These are phyloP conservation scores for Grosmannia clavigera DNA, from an alignment of 2,329 filamentous ascomycete genomes.

Conservation along the genomic window DNA sequence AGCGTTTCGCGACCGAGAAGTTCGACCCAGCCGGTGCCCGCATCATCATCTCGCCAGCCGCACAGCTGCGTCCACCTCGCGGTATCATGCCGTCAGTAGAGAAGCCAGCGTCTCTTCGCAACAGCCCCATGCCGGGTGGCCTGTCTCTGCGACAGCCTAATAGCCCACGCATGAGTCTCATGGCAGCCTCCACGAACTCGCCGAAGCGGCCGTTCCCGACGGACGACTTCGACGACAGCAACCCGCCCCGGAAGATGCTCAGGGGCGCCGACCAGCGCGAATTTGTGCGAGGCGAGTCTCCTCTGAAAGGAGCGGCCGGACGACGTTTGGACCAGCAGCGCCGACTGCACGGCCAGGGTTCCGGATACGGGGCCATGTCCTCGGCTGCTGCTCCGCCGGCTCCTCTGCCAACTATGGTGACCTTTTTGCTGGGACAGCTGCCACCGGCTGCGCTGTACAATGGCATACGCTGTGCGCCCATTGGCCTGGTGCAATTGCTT, in stretches of 20 bases:
- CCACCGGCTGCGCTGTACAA: conserved; percentile 63
- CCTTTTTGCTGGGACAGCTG: conserved; percentile 57
- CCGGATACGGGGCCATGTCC: conserved; percentile 16
- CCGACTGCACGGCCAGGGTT: conserved; percentile 39
- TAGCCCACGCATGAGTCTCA: conserved; percentile 7
- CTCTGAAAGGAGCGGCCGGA: conserved; percentile 80
- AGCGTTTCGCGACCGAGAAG: conserved; percentile 57
- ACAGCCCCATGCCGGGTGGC: conserved; percentile 28
- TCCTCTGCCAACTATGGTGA: conserved; percentile 60
- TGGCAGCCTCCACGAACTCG: conserved; percentile 31
- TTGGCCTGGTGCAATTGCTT: conserved; percentile 62
- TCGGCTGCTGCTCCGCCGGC: conserved; percentile 31
- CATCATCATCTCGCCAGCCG: conserved; percentile 67
- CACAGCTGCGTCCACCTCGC: conserved; percentile 58
- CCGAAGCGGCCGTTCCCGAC: conserved; percentile 48
- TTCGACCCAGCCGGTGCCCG: conserved; percentile 78
- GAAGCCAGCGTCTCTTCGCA: conserved; percentile 26
- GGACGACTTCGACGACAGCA: conserved; percentile 62
- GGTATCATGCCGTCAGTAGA: conserved; percentile 38
- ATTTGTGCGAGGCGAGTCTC: conserved; percentile 77
- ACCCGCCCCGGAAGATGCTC: conserved; percentile 72
- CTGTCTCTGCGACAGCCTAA: conserved; percentile 12
- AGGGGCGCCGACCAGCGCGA: conserved; percentile 64
- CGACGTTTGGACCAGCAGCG: conserved; percentile 71
- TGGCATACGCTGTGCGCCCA: conserved; percentile 54